These are phyloP conservation scores for Aspergillus nidulans DNA, from an alignment of 495 filamentous ascomycete species.

Conservation along the genomic window DNA sequence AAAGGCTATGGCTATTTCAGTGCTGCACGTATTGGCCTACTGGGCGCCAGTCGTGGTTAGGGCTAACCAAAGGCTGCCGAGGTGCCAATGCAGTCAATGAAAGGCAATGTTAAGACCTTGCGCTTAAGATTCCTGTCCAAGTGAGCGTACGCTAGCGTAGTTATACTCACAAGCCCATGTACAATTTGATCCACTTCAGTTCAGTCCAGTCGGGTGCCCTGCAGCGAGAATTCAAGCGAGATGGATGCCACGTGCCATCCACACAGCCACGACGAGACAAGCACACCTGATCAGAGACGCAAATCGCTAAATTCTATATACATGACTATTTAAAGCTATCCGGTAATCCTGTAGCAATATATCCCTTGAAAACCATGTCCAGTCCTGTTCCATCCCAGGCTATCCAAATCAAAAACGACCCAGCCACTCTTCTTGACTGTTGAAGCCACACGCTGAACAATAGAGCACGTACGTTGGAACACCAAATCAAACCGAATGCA, in stretches of 20 bases:
- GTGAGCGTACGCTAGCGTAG: no score
- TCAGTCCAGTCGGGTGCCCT: no score
- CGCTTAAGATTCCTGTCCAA: no score
- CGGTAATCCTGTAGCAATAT: background rate
- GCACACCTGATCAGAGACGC: no score
- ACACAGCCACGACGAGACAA: no score
- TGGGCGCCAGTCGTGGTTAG: no score
- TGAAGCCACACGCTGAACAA: background rate
- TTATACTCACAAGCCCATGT: no score
- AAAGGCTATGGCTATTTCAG: no score
- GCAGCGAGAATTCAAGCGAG: background rate
- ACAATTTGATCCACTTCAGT: background rate
- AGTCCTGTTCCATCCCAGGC: background rate
- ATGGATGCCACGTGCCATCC: background rate
- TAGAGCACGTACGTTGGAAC: background rate
- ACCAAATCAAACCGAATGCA: background rate
- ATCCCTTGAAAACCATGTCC: background rate
- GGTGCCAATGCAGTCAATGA: no score
- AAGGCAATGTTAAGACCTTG: no score
- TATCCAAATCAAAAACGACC: background rate
- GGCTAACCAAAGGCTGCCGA: no score
- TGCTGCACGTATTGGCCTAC: no score
- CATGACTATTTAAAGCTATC: background rate
- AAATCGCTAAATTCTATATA: slow-evolving; percentile 1
- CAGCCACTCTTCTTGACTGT: background rate